Conservation (phyloP, 2,329 filamentous ascomycete species). For the Zymoseptoria passerinii region DNA sequence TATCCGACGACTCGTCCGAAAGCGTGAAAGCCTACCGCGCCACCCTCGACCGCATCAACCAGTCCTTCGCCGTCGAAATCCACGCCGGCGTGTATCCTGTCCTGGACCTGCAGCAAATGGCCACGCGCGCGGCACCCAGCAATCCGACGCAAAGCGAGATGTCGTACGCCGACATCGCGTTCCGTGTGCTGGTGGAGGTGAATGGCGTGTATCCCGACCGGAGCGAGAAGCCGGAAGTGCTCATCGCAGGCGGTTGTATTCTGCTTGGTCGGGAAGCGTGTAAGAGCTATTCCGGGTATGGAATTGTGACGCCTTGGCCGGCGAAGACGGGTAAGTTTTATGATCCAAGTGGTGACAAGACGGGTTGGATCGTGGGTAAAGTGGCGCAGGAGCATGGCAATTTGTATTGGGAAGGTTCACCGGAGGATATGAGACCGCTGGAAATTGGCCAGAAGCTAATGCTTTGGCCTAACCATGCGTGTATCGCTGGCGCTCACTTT, state of each 20-base stretch:
- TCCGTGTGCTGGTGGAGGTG: slow-evolving; percentile 65
- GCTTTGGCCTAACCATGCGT: slow-evolving; percentile 75
- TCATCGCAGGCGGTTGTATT: slow-evolving; percentile 61
- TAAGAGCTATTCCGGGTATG: slow-evolving; percentile 63
- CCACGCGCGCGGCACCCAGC: slow-evolving; percentile 54
- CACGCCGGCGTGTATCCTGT: slow-evolving; percentile 71
- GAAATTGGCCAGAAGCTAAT: slow-evolving; percentile 58
- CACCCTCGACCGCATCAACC: slow-evolving; percentile 30
- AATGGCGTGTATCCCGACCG: slow-evolving; percentile 58
- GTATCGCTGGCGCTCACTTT: slow-evolving; percentile 63
- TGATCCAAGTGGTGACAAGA: slow-evolving; percentile 33
- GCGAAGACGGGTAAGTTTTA: slow-evolving; percentile 25
- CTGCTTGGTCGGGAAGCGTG: slow-evolving; percentile 67
- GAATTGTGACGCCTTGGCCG: slow-evolving; percentile 55
- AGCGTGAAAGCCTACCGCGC: slow-evolving; percentile 28
- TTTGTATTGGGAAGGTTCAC: slow-evolving; percentile 49
- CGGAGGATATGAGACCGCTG: slow-evolving; percentile 40
- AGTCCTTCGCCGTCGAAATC: slow-evolving; percentile 49
- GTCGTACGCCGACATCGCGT: slow-evolving; percentile 51
- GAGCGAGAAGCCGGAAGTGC: slow-evolving; percentile 50
- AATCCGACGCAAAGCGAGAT: slow-evolving; percentile 22
- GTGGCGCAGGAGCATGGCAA: slow-evolving; percentile 76
- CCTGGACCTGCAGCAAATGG: slow-evolving; percentile 71
- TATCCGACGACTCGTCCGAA: slow-evolving; percentile 28
- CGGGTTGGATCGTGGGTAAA: slow-evolving; percentile 58